Percentiles rank a stretch among this genome's conserved stretches.
These are phyloP conservation scores for Thelephora terrestris DNA, from an alignment of 1,284 basidiomycete species.

Conservation along the genomic window DNA sequence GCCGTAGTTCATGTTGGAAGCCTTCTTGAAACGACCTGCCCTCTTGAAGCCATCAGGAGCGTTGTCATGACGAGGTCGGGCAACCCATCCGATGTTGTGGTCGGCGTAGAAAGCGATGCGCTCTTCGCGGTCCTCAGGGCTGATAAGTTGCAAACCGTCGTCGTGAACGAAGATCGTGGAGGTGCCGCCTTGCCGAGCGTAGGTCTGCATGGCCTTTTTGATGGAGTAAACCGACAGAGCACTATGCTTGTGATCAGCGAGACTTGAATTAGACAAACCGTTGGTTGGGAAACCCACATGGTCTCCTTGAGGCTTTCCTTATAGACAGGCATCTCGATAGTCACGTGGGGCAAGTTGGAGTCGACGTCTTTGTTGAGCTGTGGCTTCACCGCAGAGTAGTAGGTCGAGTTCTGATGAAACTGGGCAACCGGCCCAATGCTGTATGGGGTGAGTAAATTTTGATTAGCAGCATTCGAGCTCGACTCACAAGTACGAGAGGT, in stretches of 20 bases:
- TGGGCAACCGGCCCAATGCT: slow-evolving; percentile 67
- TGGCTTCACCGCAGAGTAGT: slow-evolving; percentile 56
- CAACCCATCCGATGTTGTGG: slow-evolving; percentile 45
- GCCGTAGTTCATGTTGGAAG: slow-evolving; percentile 50
- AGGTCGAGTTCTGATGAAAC: slow-evolving; percentile 63
- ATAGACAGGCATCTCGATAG: slow-evolving; percentile 74
- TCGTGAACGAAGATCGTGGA: slow-evolving; percentile 71
- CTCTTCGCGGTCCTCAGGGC: slow-evolving; percentile 25
- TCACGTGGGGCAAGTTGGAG: slow-evolving; percentile 56
- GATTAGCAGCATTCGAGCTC: slow-evolving; percentile 7
- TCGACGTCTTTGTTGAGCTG: slow-evolving; percentile 54
- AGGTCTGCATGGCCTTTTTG: slow-evolving; percentile 82
- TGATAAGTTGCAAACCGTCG: slow-evolving; percentile 46
- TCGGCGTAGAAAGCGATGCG: slow-evolving; percentile 40
- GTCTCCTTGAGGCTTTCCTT: slow-evolving; percentile 64
- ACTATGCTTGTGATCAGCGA: slow-evolving; percentile 23
- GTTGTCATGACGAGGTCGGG: slow-evolving; percentile 38
- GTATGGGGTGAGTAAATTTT: slow-evolving; percentile 8
- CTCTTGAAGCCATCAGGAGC: slow-evolving; percentile 37
- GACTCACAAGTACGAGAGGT: slow-evolving; percentile 45
- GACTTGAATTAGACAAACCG: not conserved
- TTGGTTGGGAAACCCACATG: slow-evolving; percentile 36
- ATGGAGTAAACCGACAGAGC: slow-evolving; percentile 70
- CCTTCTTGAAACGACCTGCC: slow-evolving; percentile 54
- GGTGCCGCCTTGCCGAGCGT: slow-evolving; percentile 73